Base-by-base conservation (phyloP, 257 asterid species). In the Salvia rosmarinus region DNA sequence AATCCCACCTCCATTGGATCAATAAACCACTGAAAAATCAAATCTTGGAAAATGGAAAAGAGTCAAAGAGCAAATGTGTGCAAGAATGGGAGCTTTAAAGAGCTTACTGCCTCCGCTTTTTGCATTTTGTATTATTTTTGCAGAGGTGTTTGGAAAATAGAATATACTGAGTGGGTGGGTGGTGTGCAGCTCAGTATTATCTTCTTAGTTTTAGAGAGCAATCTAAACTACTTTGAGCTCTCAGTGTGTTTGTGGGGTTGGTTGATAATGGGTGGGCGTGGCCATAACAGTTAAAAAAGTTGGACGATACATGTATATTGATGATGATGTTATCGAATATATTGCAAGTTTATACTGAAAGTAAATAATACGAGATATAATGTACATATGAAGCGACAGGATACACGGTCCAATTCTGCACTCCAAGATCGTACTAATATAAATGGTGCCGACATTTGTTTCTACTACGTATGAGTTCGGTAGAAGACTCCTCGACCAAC, bases 81-180 rank as follows among this genome's bases (percentile, higher is more conserved):
- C n/a, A 46, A 56, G 62, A 67, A 42, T 57, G 20, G 40, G 37
- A 58, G 67, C 6, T 39, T 21, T 39, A 32, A 46, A 63, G 68
- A 37, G 64, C 61, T 51, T 61, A 6, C 58, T 39, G 64, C 75
- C 73, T 51, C 71, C 28, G 55, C 23, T 50, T 40, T 42, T 75
- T 70, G 42, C 64, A 8, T 73, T 39, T 32, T 73, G 74, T 70
- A n/a, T 50, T 70, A n/a, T 50, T 61, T 59, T 49, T 65, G 40
- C 14, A 13, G 58, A 59, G 30, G 20, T 78, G n/a, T 44, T 34
- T 50, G 59, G 43, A 37, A 6, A 20, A 64, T 70, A 49, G 76
- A 79, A 75, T 79, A 81, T 73, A 61, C 75, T 71, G 60, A 42
- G 74, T 71, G 81, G 61, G 84, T 74, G 75, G 51, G 52, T 57